These are phyloP conservation scores for Echinosophora koreensis DNA, from an alignment of 306 rosid species.

Conservation along the genomic window DNA sequence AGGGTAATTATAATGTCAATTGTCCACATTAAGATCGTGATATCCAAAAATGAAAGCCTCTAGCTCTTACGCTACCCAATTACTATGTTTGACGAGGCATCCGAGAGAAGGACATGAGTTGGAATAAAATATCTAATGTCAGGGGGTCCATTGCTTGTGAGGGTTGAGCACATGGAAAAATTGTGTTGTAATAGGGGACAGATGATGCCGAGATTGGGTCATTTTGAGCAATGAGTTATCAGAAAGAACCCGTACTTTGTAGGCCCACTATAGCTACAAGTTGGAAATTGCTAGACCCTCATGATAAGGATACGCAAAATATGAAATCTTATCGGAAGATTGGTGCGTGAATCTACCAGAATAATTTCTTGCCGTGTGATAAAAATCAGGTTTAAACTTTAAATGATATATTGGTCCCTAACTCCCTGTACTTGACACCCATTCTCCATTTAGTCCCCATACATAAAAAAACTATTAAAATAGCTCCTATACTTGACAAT, in stretches of 20 bases:
- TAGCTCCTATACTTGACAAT: too few species aligned
- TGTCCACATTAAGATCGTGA: neutral
- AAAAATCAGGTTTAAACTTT: too few species aligned
- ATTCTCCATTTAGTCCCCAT: too few species aligned
- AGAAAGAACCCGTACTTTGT: neutral
- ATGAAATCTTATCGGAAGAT: conserved; percentile 37
- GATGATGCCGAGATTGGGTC: conserved; percentile 42
- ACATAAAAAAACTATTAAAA: too few species aligned
- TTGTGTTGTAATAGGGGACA: conserved; percentile 24
- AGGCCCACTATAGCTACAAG: conserved; percentile 42
- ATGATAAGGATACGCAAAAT: conserved; percentile 32
- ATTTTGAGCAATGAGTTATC: conserved; percentile 17
- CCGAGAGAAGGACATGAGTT: neutral
- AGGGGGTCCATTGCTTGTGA: conserved; percentile 18
- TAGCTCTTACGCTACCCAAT: conserved; percentile 20
- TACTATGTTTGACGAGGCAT: conserved; percentile 23
- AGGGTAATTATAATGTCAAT: too few species aligned
- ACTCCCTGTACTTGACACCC: too few species aligned
- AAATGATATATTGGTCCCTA: too few species aligned
- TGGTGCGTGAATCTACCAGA: neutral
- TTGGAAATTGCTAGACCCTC: conserved; percentile 37
- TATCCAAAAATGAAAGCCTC: neutral
- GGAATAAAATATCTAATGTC: conserved; percentile 38
- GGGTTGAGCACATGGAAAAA: conserved; percentile 8
- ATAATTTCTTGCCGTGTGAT: too few species aligned